Percentiles rank a stretch among this genome's conserved stretches.
Evolutionary conservation across 305 asterid genomes (phyloP).

Genomic region (Fraxinus dipetala): DNA sequence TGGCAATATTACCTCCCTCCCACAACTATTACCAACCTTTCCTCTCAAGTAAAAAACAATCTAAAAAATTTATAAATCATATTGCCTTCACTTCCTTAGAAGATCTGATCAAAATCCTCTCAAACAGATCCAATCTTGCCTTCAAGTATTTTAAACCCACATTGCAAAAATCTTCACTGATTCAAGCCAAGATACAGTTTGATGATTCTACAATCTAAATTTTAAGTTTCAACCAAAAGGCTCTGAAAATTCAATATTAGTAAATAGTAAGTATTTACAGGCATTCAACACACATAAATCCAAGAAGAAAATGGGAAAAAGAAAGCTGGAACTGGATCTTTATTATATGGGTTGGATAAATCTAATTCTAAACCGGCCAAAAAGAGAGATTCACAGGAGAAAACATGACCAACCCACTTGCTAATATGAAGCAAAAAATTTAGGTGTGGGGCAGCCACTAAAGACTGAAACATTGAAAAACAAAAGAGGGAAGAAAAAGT

Average conservation of each 20-base stretch:
- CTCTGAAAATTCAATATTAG: not conserved
- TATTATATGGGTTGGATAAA: conserved; percentile 32
- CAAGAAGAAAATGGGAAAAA: conserved; percentile 15
- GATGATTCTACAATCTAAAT: not conserved
- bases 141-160: conserved; percentile 17
- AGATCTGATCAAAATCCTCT: conserved; percentile 27
- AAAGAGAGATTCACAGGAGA: conserved; percentile 41
- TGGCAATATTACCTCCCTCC: conserved; percentile 40
- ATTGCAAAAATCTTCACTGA: conserved; percentile 19
- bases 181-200: conserved; percentile 24
- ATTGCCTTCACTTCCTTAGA: conserved; percentile 18
- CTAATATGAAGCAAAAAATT: conserved; percentile 41
- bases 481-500: conserved; percentile 33
- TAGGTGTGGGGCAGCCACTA: conserved; percentile 67
- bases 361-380: conserved; percentile 59
- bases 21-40: conserved; percentile 17
- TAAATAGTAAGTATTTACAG: not conserved
- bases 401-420: conserved; percentile 55
- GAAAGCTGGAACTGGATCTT: conserved; percentile 20
- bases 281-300: not conserved
- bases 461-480: conserved; percentile 39
- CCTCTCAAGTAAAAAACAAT: conserved; percentile 8
- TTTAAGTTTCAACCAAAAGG: not conserved
- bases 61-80: not conserved
- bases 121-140: conserved; percentile 23